Evolutionary conservation across 352 stramenopile genomes (phyloP).

Genomic region (Globisporangium parvum): DNA sequence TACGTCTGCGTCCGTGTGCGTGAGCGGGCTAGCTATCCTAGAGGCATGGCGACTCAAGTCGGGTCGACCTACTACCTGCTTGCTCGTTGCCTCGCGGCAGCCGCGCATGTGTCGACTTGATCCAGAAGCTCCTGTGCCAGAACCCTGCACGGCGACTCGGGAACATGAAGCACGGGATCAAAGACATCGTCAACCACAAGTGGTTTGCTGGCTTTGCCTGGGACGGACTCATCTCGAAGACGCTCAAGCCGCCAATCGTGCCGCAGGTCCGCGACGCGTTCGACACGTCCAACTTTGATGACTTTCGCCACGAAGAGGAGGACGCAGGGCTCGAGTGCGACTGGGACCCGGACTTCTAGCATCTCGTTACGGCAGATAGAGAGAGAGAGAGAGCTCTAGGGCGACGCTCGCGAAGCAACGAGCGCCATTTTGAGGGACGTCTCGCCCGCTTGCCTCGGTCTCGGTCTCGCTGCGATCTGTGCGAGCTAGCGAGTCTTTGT

Average conservation of each 20-base stretch:
- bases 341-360: slow-evolving; percentile 73
- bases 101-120: slow-evolving; percentile 66
- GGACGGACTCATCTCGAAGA: slow-evolving; percentile 53
- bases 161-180: slow-evolving; percentile 83
- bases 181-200: slow-evolving; percentile 82
- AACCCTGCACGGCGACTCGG: slow-evolving; percentile 66
- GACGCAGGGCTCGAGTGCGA: slow-evolving; percentile 55
- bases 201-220: slow-evolving; percentile 73
- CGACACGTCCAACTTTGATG: slow-evolving; percentile 81
- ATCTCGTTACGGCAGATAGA: neutral
- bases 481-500: no score
- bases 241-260: slow-evolving; percentile 65
- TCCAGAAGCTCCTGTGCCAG: slow-evolving; percentile 84
- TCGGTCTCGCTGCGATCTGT: no score
- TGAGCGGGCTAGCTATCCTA: neutral
- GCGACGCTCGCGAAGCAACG: no score
- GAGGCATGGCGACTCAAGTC: neutral
- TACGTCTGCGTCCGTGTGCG: slow-evolving; percentile 19
- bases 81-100: slow-evolving; percentile 18
- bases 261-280: slow-evolving; percentile 67
- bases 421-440: no score
- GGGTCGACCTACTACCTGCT: neutral
- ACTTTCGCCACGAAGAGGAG: slow-evolving; percentile 64
- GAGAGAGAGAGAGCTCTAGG: neutral
- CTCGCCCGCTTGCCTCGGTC: no score